Conservation (phyloP, 2,329 filamentous ascomycete genomes). For the Ascochyta pisi region DNA sequence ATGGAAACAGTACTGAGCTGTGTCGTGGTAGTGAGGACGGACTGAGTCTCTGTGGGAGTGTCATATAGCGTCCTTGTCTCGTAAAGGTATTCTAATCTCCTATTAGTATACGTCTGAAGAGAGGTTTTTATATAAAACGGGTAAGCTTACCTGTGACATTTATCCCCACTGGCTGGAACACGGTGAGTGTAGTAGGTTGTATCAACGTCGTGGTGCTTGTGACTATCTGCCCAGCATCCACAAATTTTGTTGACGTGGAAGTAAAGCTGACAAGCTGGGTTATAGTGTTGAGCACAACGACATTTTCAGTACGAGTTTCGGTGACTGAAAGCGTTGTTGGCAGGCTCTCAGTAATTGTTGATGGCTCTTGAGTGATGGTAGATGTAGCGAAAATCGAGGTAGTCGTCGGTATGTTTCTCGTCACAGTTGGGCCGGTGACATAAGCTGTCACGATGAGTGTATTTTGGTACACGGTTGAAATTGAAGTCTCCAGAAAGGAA, state of each 20-base stretch:
- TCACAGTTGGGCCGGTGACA: neutral
- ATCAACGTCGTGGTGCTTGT: neutral
- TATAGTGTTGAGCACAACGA: neutral
- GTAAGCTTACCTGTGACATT: neutral
- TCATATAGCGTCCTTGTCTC: neutral
- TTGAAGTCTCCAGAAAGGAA: neutral
- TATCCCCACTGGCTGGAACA: neutral
- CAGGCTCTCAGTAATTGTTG: neutral
- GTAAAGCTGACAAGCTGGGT: constrained; percentile 1
- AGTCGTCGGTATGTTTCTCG: neutral
- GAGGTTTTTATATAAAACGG: too few relatives aligned
- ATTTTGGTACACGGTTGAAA: neutral
- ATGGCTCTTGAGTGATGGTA: neutral
- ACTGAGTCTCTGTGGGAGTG: neutral
- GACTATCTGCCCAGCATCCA: neutral
- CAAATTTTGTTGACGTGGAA: neutral
- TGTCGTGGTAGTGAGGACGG: neutral
- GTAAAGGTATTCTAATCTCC: neutral
- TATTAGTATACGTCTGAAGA: too few relatives aligned
- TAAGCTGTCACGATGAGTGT: neutral
- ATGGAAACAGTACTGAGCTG: too few relatives aligned
- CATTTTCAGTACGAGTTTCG: neutral
- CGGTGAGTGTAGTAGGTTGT: neutral
- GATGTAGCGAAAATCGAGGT: neutral
- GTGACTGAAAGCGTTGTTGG: neutral